These are phyloP conservation scores for Aspergillus pseudonomiae DNA, from an alignment of 2,329 filamentous ascomycete genomes.

Conservation along the genomic window DNA sequence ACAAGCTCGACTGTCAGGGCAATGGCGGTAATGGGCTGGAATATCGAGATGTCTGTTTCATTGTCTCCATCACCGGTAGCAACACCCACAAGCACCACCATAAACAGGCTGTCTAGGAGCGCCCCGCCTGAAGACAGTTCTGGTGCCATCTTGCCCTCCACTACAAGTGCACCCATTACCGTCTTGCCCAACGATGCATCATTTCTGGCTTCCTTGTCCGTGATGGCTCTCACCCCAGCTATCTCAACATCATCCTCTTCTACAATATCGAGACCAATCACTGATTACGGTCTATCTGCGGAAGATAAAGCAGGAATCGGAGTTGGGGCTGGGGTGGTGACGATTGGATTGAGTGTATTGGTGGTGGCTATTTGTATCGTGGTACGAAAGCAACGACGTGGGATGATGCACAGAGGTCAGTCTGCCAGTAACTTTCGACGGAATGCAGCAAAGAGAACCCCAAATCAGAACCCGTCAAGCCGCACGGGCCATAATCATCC, in stretches of 20 bases:
- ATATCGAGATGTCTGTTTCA: background rate
- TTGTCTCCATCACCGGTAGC: fast-evolving
- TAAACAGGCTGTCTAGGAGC: fast-evolving
- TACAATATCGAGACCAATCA: background rate
- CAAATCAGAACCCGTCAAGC: background rate
- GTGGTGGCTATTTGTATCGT: background rate
- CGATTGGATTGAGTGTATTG: background rate
- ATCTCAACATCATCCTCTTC: too few relatives aligned
- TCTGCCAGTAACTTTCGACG: background rate
- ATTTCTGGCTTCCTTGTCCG: fast-evolving
- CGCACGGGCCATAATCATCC: background rate
- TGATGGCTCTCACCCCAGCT: background rate
- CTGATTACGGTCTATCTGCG: background rate
- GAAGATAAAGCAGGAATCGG: background rate
- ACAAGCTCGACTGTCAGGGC: background rate
- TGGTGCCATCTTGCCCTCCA: fast-evolving
- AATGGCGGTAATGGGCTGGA: background rate
- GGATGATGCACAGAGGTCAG: background rate
- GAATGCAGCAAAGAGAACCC: too few relatives aligned
- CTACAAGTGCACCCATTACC: background rate
- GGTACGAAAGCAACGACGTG: background rate
- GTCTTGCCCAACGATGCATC: background rate
- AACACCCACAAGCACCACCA: background rate
- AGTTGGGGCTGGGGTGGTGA: background rate
- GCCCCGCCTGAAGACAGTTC: fast-evolving